Percentiles rank a stretch among this genome's conserved stretches.
phyloP scores from a whole-genome alignment of 495 filamentous ascomycete species.

The Aspergillus ostianus region DNA sequence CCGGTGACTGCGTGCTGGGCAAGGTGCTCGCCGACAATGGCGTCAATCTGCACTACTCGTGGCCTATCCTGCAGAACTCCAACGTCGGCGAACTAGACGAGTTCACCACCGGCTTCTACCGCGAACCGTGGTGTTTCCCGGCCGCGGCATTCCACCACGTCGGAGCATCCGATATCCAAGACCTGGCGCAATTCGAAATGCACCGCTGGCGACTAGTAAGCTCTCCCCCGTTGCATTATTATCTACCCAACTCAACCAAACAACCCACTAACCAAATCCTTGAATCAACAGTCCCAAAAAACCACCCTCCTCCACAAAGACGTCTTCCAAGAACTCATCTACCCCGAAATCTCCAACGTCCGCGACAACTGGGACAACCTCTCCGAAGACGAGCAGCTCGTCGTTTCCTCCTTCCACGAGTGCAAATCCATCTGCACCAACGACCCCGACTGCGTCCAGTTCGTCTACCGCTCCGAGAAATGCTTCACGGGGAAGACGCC shows the following conservation, averaged over 20 bases:
- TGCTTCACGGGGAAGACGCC: constrained; percentile 38
- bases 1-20: constrained; percentile 65
- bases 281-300: constrained; percentile 29
- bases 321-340: constrained; percentile 44
- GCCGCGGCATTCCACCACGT: constrained; percentile 57
- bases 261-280: constrained; percentile 10
- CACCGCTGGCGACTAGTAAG: constrained; percentile 36
- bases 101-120: constrained; percentile 40
- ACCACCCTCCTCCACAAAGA: constrained; percentile 41
- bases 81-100: constrained; percentile 45
- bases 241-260: neutral
- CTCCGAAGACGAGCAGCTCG: constrained; percentile 34
- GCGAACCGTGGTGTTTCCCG: constrained; percentile 54
- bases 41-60: constrained; percentile 46
- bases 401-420: constrained; percentile 31
- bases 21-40: constrained; percentile 55
- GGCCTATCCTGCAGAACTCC: constrained; percentile 53
- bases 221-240: neutral
- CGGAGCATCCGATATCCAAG: constrained; percentile 33
- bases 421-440: constrained; percentile 34
- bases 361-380: constrained; percentile 47
- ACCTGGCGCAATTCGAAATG: constrained; percentile 42
- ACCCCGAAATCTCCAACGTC: constrained; percentile 32
- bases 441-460: constrained; percentile 35
- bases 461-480: constrained; percentile 29